Percentiles rank a stretch among this genome's conserved stretches.
phyloP scores from a whole-genome alignment of 1,284 basidiomycete species.

The Hypsizygus ulmarius region DNA sequence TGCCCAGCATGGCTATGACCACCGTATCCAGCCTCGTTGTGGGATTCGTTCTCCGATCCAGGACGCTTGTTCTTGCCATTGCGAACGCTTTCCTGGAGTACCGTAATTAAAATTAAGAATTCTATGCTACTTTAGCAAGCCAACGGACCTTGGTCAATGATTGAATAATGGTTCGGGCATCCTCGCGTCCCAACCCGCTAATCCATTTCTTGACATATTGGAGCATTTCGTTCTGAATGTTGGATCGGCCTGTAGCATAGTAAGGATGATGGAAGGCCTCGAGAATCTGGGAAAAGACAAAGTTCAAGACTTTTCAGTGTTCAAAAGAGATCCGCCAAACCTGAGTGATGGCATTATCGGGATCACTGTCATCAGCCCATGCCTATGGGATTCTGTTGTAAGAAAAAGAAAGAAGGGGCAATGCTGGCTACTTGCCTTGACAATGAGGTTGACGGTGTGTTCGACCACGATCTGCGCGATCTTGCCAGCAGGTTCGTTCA shows the following conservation, averaged over 20 bases:
- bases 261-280: constrained; percentile 73
- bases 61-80: constrained; percentile 35
- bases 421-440: constrained; percentile 42
- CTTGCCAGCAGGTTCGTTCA: constrained; percentile 73
- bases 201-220: constrained; percentile 59
- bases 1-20: constrained; percentile 32
- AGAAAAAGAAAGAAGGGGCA: not conserved
- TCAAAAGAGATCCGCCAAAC: constrained; percentile 27
- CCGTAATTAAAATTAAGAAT: constrained; percentile 3
- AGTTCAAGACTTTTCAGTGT: not conserved
- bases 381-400: constrained; percentile 34
- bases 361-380: constrained; percentile 51
- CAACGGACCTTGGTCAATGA: constrained; percentile 48
- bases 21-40: constrained; percentile 37
- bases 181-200: constrained; percentile 45
- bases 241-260: constrained; percentile 52
- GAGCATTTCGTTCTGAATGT: constrained; percentile 68
- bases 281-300: constrained; percentile 41
- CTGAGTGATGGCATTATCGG: constrained; percentile 48
- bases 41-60: constrained; percentile 29
- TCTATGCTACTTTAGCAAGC: not conserved
- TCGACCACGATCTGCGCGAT: constrained; percentile 68
- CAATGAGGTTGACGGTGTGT: constrained; percentile 59
- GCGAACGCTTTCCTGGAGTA: constrained; percentile 38
- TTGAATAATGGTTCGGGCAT: constrained; percentile 39